Evolutionary conservation across 2,329 filamentous ascomycete species (phyloP).

Genomic region (Fusarium gaditjirri): DNA sequence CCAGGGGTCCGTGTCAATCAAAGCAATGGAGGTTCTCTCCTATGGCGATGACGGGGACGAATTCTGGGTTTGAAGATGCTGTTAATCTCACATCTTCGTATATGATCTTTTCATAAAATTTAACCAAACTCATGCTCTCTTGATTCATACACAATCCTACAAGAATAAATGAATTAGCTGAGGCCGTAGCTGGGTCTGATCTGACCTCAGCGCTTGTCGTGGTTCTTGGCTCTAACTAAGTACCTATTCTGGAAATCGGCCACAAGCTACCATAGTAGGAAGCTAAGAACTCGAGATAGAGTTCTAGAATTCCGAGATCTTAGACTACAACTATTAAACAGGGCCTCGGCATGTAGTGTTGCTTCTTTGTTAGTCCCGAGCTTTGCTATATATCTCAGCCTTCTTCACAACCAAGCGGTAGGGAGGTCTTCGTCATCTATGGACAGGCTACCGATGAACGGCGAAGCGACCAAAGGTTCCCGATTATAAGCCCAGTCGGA

Average conservation of each 20-base stretch:
- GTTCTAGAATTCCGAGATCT: not conserved
- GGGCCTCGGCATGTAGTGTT: not conserved
- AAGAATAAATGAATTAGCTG: not conserved
- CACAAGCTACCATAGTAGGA: not conserved
- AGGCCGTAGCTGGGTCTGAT: not conserved
- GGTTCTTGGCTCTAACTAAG: not conserved
- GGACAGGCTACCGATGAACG: not conserved
- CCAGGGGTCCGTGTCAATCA: slow-evolving; percentile 20
- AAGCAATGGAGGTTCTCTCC: not conserved
- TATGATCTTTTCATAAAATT: not conserved
- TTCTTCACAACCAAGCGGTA: not conserved
- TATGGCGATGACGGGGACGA: not conserved
- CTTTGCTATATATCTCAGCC: not conserved
- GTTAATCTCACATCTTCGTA: not conserved
- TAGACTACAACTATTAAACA: not conserved
- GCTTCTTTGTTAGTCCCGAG: not conserved
- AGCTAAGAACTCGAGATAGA: not conserved
- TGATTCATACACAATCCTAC: not conserved
- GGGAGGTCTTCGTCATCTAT: not conserved
- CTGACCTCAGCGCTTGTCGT: slow-evolving; percentile 22
- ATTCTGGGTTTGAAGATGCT: not conserved
- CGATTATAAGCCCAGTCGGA: not conserved
- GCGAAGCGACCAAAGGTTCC: not conserved
- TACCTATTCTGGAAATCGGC: not conserved
- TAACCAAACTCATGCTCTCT: not conserved